Evolutionary conservation across 129 eudicot species (phyloP).

Genomic region (Solidago caesia): DNA sequence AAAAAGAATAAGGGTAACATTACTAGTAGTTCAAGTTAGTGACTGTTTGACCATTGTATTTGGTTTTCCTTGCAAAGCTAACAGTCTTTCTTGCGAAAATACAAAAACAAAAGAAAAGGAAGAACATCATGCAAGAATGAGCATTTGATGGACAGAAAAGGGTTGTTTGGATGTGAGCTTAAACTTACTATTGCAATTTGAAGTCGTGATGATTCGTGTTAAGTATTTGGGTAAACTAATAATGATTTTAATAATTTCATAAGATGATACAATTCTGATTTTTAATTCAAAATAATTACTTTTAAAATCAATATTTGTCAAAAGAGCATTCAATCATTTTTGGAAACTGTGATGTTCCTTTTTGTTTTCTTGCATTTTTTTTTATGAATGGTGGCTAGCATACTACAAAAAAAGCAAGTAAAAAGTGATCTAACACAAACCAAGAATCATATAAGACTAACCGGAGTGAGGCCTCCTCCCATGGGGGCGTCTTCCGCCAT

Average conservation of each 20-base stretch:
- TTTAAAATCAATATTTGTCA: not conserved
- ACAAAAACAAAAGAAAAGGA: not conserved
- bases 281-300: not conserved
- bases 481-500: too few relatives aligned
- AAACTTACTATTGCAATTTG: not conserved
- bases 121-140: conserved; percentile 1
- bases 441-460: not conserved
- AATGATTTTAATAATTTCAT: not conserved
- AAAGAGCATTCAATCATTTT: not conserved
- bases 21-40: not conserved
- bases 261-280: not conserved
- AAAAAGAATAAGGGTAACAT: conserved; percentile 11
- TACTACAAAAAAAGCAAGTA: not conserved
- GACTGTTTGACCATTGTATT: not conserved
- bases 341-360: conserved; percentile 1
- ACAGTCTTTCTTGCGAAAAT: not conserved
- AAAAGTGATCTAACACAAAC: not conserved
- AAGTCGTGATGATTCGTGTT: not conserved
- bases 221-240: not conserved
- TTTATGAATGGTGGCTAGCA: not conserved
- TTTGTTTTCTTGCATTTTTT: conserved; percentile 1
- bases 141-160: not conserved
- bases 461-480: too few relatives aligned
- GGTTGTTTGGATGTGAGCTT: not conserved
- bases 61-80: conserved; percentile 3